Evolutionary conservation across 2,329 filamentous ascomycete species (phyloP).

Genomic region (Didymella sp.): DNA sequence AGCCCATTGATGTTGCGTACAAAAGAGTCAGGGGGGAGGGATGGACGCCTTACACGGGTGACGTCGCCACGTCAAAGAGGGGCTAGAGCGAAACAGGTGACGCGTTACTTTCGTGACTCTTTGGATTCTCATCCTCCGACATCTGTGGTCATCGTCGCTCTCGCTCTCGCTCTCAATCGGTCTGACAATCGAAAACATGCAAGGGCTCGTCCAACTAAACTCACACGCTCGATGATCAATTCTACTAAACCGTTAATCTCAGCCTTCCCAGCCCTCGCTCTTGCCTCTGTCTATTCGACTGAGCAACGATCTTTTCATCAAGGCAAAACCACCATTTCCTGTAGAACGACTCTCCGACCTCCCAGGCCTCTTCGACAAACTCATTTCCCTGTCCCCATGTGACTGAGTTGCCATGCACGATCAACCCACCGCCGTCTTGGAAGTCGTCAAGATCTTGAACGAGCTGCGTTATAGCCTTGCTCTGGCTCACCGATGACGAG

Average conservation of each 20-base stretch:
- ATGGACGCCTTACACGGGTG: not conserved
- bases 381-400: constrained; percentile 60
- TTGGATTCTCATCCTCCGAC: not conserved
- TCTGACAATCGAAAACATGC: not conserved
- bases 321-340: constrained; percentile 68
- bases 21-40: not conserved
- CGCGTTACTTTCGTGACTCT: not conserved
- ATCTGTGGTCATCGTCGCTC: not conserved
- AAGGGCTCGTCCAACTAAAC: not conserved
- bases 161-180: not conserved
- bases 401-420: constrained; percentile 34
- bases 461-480: constrained; percentile 59
- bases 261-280: constrained; percentile 52
- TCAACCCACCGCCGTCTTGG: constrained; percentile 55
- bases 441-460: constrained; percentile 65
- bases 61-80: not conserved
- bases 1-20: not conserved
- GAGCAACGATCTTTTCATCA: constrained; percentile 60
- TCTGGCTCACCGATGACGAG: constrained; percentile 8
- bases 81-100: not conserved
- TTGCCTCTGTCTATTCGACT: constrained; percentile 60
- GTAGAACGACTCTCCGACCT: constrained; percentile 65
- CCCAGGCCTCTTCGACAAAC: constrained; percentile 60
- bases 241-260: constrained; percentile 14
- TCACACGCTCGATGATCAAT: not conserved